Evolutionary conservation across 805 yeast species (phyloP).

Genomic region (Metschnikowia aberdeeniae): DNA sequence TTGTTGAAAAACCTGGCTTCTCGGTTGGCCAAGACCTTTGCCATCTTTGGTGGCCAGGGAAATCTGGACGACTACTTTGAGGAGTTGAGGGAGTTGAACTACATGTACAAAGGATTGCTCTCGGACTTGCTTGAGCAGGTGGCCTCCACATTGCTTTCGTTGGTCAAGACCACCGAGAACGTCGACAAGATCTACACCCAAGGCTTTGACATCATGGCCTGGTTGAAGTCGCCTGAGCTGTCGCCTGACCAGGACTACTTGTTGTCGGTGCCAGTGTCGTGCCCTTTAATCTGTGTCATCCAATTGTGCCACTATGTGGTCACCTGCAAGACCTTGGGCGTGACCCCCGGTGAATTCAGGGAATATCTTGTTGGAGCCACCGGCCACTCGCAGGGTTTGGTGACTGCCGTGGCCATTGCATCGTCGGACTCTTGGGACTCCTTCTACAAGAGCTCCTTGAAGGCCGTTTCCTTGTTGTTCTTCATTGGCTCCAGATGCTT

Average conservation of each 20-base stretch:
- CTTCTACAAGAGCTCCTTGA: slow-evolving; percentile 64
- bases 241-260: slow-evolving; percentile 89
- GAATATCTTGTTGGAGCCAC: slow-evolving; percentile 67
- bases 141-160: slow-evolving; percentile 61
- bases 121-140: slow-evolving; percentile 66
- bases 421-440: slow-evolving; percentile 79
- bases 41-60: slow-evolving; percentile 99
- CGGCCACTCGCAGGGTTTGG: slow-evolving; percentile 89
- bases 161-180: slow-evolving; percentile 68
- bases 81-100: slow-evolving; percentile 83
- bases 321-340: slow-evolving; percentile 78
- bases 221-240: slow-evolving; percentile 81
- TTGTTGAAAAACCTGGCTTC: slow-evolving; percentile 61
- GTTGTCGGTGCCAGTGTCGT: slow-evolving; percentile 86
- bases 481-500: slow-evolving; percentile 92
- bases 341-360: slow-evolving; percentile 86
- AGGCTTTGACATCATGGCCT: slow-evolving; percentile 81
- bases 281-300: slow-evolving; percentile 95
- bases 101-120: slow-evolving; percentile 70
- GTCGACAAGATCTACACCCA: slow-evolving; percentile 88
- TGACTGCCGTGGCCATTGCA: slow-evolving; percentile 89
- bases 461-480: slow-evolving; percentile 82
- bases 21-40: slow-evolving; percentile 60
- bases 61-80: slow-evolving; percentile 96
- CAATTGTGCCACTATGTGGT: slow-evolving; percentile 92